Evolutionary conservation across 352 stramenopile genomes (phyloP).

Genomic region (Phytophthora pini): DNA sequence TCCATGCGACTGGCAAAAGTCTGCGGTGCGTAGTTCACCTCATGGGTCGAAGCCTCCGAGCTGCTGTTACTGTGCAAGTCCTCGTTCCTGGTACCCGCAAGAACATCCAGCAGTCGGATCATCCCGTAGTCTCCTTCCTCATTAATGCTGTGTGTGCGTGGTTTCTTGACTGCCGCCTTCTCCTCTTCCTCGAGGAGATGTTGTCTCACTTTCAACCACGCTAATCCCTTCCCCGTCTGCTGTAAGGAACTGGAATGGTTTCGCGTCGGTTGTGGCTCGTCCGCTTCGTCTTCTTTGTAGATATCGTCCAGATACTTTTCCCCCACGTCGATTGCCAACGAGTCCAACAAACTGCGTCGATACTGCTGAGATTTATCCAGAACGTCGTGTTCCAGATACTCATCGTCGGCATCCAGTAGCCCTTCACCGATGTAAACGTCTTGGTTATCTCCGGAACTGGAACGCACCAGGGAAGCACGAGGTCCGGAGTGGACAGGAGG

Average conservation of each 20-base stretch:
- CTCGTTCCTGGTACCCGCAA: not conserved
- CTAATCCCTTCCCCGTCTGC: slow-evolving; percentile 33
- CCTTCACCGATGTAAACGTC: slow-evolving; percentile 5
- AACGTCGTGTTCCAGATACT: not conserved
- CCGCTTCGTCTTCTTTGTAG: slow-evolving; percentile 52
- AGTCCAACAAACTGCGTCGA: slow-evolving; percentile 68
- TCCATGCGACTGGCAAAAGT: slow-evolving; percentile 18
- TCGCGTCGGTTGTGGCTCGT: slow-evolving; percentile 23
- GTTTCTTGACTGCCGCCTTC: slow-evolving; percentile 15
- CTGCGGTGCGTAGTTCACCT: not conserved
- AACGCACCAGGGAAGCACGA: not conserved
- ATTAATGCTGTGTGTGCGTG: slow-evolving; percentile 11
- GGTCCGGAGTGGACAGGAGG: not conserved
- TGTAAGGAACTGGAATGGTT: not conserved
- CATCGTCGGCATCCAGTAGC: not conserved
- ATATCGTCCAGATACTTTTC: slow-evolving; percentile 71
- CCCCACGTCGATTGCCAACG: slow-evolving; percentile 60
- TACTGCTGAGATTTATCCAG: slow-evolving; percentile 30
- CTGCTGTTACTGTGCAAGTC: slow-evolving; percentile 8
- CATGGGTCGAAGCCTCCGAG: not conserved
- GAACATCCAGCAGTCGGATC: slow-evolving; percentile 1
- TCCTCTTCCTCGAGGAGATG: slow-evolving; percentile 44
- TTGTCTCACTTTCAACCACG: slow-evolving; percentile 43
- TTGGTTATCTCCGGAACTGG: slow-evolving; percentile 1
- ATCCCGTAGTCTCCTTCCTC: not conserved